These are phyloP conservation scores for Tylopilus sp. DNA, from an alignment of 768 basidiomycete genomes.

Conservation along the genomic window DNA sequence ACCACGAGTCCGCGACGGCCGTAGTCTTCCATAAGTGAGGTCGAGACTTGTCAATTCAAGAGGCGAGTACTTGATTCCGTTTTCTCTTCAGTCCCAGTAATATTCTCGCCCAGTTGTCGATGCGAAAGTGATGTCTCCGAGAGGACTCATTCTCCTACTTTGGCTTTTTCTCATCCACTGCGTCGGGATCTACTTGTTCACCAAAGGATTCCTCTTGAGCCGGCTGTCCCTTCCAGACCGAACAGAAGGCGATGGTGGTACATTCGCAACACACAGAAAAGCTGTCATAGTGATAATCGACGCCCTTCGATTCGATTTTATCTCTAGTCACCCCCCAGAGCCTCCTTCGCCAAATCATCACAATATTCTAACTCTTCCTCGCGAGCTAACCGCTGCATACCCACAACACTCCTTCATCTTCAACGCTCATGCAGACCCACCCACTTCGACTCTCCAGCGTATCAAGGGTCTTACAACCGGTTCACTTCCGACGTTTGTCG, in stretches of 20 bases:
- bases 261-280: constrained; percentile 65
- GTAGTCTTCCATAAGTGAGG: no score
- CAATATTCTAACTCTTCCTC: constrained; percentile 76
- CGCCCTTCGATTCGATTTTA: constrained; percentile 90
- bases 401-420: constrained; percentile 82
- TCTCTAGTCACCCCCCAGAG: constrained; percentile 59
- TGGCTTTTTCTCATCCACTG: constrained; percentile 69
- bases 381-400: constrained; percentile 55
- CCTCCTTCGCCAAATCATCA: constrained; percentile 73
- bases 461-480: constrained; percentile 96
- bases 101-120: not conserved
- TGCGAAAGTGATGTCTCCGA: constrained; percentile 19
- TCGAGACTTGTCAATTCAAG: not conserved
- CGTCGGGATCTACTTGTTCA: constrained; percentile 85
- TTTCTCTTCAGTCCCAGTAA: not conserved
- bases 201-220: constrained; percentile 86
- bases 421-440: constrained; percentile 90
- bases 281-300: constrained; percentile 89
- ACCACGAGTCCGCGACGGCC: no score
- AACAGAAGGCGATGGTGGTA: constrained; percentile 54
- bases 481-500: constrained; percentile 92
- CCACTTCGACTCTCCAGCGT: constrained; percentile 91
- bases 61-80: not conserved
- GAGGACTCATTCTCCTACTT: constrained; percentile 35
- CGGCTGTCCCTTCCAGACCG: constrained; percentile 40